Conservation (phyloP, 2,329 filamentous ascomycete genomes). For the Phyllosticta citribraziliensis region DNA sequence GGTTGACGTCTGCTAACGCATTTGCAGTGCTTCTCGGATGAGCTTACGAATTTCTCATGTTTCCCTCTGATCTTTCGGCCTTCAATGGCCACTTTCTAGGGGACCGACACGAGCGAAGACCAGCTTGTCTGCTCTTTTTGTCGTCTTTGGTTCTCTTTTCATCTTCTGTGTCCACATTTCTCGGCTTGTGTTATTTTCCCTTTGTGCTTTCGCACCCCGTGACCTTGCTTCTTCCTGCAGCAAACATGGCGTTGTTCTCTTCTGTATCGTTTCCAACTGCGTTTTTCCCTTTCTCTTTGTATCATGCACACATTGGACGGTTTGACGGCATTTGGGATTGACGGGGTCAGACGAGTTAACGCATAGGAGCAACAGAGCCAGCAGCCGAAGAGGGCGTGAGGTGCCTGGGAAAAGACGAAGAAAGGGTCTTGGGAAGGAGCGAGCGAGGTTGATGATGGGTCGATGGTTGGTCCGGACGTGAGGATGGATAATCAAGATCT, state of each 20-base stretch:
- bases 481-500: not conserved
- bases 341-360: not conserved
- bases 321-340: not conserved
- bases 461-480: no score
- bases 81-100: not conserved
- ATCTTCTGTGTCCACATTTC: not conserved
- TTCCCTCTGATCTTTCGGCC: not conserved
- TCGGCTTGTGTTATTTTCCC: not conserved
- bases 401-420: not conserved
- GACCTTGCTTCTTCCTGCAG: not conserved
- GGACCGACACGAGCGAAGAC: not conserved
- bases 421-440: not conserved
- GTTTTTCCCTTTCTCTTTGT: not conserved
- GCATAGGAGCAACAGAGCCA: not conserved
- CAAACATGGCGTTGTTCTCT: not conserved
- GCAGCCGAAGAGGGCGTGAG: not conserved
- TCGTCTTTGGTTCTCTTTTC: not conserved
- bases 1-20: not conserved
- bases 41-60: not conserved
- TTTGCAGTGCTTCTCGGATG: slow-evolving; percentile 7
- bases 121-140: not conserved
- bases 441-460: not conserved
- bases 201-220: not conserved
- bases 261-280: not conserved
- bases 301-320: not conserved